Evolutionary conservation across 495 filamentous ascomycete species (phyloP).

Genomic region (Opeltia flavorubescens): DNA sequence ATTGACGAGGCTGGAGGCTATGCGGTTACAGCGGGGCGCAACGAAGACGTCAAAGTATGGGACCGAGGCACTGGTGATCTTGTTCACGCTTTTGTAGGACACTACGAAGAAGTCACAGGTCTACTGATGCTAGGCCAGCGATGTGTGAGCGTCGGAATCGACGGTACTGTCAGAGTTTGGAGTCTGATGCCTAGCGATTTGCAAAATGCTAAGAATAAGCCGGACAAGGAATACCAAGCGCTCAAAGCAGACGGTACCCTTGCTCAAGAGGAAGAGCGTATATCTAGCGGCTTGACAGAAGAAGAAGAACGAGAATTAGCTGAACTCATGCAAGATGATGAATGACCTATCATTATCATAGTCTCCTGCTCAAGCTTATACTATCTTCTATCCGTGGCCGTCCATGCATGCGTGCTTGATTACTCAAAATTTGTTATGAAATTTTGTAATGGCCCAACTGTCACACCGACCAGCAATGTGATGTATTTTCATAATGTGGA

Average conservation of each 20-base stretch:
- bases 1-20: conserved; percentile 56
- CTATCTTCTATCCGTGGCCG: too few species aligned
- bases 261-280: neutral
- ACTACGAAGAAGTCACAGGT: conserved; percentile 86
- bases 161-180: conserved; percentile 80
- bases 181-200: conserved; percentile 50
- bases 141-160: conserved; percentile 68
- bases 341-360: too few species aligned
- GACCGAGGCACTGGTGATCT: conserved; percentile 49
- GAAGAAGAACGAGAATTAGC: conserved; percentile 15
- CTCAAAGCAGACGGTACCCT: conserved; percentile 6
- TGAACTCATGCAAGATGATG: conserved; percentile 15
- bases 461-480: too few species aligned
- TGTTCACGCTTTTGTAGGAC: conserved; percentile 63
- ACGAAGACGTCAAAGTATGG: conserved; percentile 89
- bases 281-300: conserved; percentile 6
- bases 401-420: too few species aligned
- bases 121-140: conserved; percentile 46
- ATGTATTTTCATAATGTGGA: too few species aligned
- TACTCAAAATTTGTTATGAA: too few species aligned
- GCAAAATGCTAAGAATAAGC: conserved; percentile 39
- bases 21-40: conserved; percentile 80
- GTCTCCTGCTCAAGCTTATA: too few species aligned
- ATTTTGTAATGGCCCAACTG: too few species aligned
- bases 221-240: conserved; percentile 30